phyloP scores from a whole-genome alignment of 306 rosid species.

The Quercus parvula region DNA sequence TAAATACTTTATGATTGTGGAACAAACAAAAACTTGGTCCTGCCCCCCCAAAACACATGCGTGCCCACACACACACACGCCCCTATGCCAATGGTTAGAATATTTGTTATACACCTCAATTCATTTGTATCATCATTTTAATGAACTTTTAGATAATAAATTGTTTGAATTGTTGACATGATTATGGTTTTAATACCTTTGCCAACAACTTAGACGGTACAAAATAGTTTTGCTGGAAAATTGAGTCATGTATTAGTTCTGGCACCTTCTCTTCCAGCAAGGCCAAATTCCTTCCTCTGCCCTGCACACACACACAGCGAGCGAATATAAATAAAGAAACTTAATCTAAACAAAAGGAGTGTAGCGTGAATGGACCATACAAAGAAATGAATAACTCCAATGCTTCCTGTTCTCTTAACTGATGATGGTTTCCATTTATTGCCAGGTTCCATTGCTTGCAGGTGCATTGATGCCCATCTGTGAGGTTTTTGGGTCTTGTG shows the following conservation, averaged over 20 bases:
- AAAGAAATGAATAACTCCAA: neutral
- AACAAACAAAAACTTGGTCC: no score
- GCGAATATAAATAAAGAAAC: neutral
- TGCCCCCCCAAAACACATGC: no score
- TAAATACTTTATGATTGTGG: no score
- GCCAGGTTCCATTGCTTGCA: slow-evolving; percentile 87
- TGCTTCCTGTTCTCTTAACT: slow-evolving; percentile 19
- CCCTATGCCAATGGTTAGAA: no score
- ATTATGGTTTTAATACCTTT: neutral
- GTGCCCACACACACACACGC: no score
- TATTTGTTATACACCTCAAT: neutral
- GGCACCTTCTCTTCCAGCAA: neutral
- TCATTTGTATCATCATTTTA: neutral
- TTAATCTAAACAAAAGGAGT: neutral
- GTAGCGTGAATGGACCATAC: neutral
- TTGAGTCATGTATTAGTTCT: neutral
- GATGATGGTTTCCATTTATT: slow-evolving; percentile 30
- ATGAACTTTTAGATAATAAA: neutral
- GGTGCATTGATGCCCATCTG: slow-evolving; percentile 72
- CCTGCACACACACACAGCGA: neutral
- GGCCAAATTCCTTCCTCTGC: neutral
- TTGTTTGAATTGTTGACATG: neutral
- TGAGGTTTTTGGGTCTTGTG: slow-evolving; percentile 79
- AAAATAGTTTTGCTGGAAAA: neutral
- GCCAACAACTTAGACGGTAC: neutral